Percentiles rank a stretch among this genome's conserved stretches.
phyloP scores from a whole-genome alignment of 108 stramenopile genomes.

The Bacterosira constricta region DNA sequence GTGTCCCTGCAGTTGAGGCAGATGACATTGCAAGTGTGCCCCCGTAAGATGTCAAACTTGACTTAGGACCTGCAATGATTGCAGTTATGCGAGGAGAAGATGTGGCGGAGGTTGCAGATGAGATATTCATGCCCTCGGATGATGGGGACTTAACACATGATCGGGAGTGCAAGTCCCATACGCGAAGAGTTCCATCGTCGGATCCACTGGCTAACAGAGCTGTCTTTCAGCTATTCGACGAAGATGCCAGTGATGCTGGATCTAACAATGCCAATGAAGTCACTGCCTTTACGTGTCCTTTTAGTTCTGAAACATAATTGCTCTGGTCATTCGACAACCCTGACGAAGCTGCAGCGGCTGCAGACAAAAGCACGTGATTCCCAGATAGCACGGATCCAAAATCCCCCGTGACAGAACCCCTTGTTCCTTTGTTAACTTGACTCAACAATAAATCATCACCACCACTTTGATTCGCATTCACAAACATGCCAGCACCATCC shows the following conservation, averaged over 20 bases:
- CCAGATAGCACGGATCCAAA: slow-evolving; percentile 29
- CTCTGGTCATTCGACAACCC: slow-evolving; percentile 8
- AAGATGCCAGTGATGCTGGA: slow-evolving; percentile 36
- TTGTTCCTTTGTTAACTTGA: neutral
- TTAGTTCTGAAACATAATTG: slow-evolving; percentile 54
- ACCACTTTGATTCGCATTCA: slow-evolving; percentile 6
- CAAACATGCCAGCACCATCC: slow-evolving; percentile 28
- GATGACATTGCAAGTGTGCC: slow-evolving; percentile 13
- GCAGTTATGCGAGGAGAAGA: slow-evolving; percentile 60
- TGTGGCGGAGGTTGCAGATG: slow-evolving; percentile 3
- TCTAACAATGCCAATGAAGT: slow-evolving; percentile 62
- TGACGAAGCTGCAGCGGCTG: neutral
- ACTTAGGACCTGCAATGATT: slow-evolving; percentile 53
- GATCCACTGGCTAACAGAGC: slow-evolving; percentile 69
- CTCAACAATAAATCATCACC: neutral
- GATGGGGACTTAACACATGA: slow-evolving; percentile 65
- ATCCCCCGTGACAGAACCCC: neutral
- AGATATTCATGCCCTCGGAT: slow-evolving; percentile 16
- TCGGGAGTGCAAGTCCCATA: slow-evolving; percentile 81
- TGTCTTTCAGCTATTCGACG: neutral
- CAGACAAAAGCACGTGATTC: slow-evolving; percentile 6
- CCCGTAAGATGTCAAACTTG: slow-evolving; percentile 13
- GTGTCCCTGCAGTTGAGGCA: neutral
- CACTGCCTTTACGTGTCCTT: slow-evolving; percentile 73
- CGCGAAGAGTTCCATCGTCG: slow-evolving; percentile 68